Percentiles rank a stretch among this genome's conserved stretches.
Evolutionary conservation across 148 eudicot species (phyloP).

Genomic region (Rhododendron ferrugineum): DNA sequence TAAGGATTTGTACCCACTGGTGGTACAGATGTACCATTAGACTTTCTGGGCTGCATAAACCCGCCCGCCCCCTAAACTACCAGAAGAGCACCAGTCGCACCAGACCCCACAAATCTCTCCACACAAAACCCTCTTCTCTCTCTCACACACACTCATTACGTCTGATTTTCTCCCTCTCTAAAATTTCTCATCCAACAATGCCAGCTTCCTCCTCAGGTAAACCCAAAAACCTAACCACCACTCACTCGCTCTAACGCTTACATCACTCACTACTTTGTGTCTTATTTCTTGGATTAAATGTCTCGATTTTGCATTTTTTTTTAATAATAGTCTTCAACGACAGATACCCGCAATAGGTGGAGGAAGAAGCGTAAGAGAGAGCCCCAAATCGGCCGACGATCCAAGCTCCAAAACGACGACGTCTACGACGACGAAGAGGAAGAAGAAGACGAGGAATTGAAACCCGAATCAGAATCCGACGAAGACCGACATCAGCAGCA

Average conservation of each 20-base stretch:
- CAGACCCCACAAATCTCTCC: constrained; percentile 16
- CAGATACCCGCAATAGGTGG: constrained; percentile 71
- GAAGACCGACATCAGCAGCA: constrained; percentile 32
- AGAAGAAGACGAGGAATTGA: constrained; percentile 24
- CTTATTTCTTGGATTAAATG: background rate
- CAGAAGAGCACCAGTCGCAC: background rate
- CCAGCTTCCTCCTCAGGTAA: constrained; percentile 82
- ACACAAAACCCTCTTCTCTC: background rate
- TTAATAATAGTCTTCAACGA: background rate
- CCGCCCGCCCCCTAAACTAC: background rate
- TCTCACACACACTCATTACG: background rate
- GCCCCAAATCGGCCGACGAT: constrained; percentile 41
- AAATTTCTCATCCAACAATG: constrained; percentile 35
- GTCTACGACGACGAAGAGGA: constrained; percentile 53
- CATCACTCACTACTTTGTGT: background rate
- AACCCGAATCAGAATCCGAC: constrained; percentile 39
- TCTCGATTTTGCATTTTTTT: background rate
- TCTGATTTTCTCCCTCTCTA: constrained; percentile 7
- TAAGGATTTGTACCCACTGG: too few species aligned
- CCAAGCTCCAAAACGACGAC: constrained; percentile 43
- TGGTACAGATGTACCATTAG: too few species aligned
- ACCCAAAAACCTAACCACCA: background rate
- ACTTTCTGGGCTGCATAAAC: background rate
- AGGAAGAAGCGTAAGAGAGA: constrained; percentile 50
- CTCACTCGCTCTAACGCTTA: background rate